Base-by-base conservation (phyloP, 2,329 filamentous ascomycete species). In the Fusarium staphyleae region DNA sequence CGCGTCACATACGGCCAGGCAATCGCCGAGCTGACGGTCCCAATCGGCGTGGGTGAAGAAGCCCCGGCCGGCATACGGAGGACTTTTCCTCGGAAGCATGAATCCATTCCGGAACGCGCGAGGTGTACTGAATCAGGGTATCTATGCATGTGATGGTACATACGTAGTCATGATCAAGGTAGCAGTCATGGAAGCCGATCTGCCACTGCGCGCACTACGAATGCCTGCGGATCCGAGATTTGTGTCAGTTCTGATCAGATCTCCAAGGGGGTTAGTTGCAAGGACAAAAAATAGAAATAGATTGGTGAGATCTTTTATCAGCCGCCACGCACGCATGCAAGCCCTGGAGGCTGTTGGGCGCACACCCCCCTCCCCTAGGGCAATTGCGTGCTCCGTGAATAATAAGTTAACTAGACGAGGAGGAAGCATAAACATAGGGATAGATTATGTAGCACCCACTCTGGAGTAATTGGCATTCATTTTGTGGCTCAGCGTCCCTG, bases 1-100 rank as follows among this genome's bases (percentile, higher is more conserved):
- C 30, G 82, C 75, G 1, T 82, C 82, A 49, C 79, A 78, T 8
- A 80, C 83, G 16, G 78, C 79, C n/a, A 83, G 77, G 60, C 71
- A 77, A 18, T 74, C 64, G 37, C 75, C 76, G 40, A 81, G 74
- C 6, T 81, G 66, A 50, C 70, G 69, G 66, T 81, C 78, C 71
- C 77, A 81, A 55, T 79, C 76, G 14, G 68, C 61, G 35, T 70
- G 72, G n/a, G 63, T 67, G 46, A 74, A 70, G 18, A 65, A 40
- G 9, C 65, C 69, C 19, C 64, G 66, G 48, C 60, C 66, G 41
- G 55, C 65, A 51, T 68, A 22, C n/a, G n/a, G n/a, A n/a, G n/a
- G n/a, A 74, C 52, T 72, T 74, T 50, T 66, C 67, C 39, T 71
- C 66, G 29, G 71, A 57, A 40, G 71, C 70, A 18, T 63, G 64